phyloP scores from a whole-genome alignment of 805 yeast genomes.

The Zygosaccharomyces rouxii region DNA sequence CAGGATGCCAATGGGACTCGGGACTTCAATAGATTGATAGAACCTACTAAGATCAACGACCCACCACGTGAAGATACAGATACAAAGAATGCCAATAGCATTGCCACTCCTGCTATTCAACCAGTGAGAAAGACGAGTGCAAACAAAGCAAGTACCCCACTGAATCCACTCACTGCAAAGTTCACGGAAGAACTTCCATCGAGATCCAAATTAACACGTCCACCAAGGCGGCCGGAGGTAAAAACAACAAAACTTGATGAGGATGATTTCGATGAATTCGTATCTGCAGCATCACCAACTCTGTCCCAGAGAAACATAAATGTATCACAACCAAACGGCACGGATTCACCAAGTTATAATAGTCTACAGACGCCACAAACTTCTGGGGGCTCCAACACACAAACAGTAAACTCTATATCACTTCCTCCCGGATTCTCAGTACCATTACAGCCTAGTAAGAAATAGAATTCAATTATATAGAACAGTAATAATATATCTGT shows the following conservation, averaged over 20 bases:
- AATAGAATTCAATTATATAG: slow-evolving; percentile 1
- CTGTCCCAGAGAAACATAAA: neutral
- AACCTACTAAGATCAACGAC: slow-evolving; percentile 12
- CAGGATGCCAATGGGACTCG: slow-evolving; percentile 23
- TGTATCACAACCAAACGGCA: neutral
- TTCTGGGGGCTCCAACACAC: neutral
- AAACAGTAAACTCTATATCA: slow-evolving; percentile 7
- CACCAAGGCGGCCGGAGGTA: slow-evolving; percentile 2
- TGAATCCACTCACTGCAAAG: slow-evolving; percentile 1
- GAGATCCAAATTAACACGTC: slow-evolving; percentile 1
- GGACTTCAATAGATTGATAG: slow-evolving; percentile 25
- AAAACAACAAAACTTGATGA: slow-evolving; percentile 19
- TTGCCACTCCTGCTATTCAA: slow-evolving; percentile 24
- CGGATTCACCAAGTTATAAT: slow-evolving; percentile 3
- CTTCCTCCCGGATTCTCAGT: slow-evolving; percentile 44
- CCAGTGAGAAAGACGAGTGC: slow-evolving; percentile 20
- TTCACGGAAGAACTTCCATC: slow-evolving; percentile 3
- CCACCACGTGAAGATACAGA: slow-evolving; percentile 21
- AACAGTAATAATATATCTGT: neutral
- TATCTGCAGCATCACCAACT: slow-evolving; percentile 23
- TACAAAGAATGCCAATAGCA: slow-evolving; percentile 22
- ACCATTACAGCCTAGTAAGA: slow-evolving; percentile 35
- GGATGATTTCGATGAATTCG: slow-evolving; percentile 35
- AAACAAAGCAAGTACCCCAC: neutral
- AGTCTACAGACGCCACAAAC: slow-evolving; percentile 2